These are phyloP conservation scores for Fusarium chlamydosporum DNA, from an alignment of 2,329 filamentous ascomycete genomes.

Conservation along the genomic window DNA sequence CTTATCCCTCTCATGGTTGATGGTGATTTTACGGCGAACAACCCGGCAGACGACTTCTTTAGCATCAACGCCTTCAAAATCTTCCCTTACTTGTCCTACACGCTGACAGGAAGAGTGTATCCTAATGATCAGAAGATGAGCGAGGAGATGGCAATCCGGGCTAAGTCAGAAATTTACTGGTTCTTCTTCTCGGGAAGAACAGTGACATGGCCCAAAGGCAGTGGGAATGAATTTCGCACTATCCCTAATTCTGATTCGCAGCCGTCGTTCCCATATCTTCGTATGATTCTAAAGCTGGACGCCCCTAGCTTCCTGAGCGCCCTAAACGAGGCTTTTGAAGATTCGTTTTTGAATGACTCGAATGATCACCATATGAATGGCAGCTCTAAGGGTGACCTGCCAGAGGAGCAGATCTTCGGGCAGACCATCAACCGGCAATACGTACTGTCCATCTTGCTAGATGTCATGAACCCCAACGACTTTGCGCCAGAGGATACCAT, in stretches of 20 bases:
- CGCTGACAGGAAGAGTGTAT: conserved; percentile 90
- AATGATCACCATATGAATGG: conserved; percentile 71
- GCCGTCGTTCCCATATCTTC: conserved; percentile 87
- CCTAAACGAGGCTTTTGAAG: conserved; percentile 97
- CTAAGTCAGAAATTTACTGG: conserved; percentile 91
- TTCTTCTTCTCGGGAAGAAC: conserved; percentile 91
- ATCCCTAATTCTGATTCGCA: conserved; percentile 69
- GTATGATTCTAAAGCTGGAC: conserved; percentile 88
- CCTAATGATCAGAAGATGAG: conserved; percentile 83
- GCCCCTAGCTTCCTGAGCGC: conserved; percentile 93
- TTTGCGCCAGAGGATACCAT: conserved; percentile 88
- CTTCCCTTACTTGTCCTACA: conserved; percentile 94
- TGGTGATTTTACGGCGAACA: conserved; percentile 66
- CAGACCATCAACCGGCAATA: conserved; percentile 90
- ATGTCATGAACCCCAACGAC: conserved; percentile 84
- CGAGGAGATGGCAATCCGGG: conserved; percentile 78
- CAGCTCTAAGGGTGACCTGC: conserved; percentile 62
- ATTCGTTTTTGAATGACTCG: conserved; percentile 89
- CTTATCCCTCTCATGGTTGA: conserved; percentile 71
- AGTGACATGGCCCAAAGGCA: conserved; percentile 79
- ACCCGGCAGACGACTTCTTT: conserved; percentile 72
- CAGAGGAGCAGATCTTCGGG: conserved; percentile 76
- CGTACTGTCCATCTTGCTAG: conserved; percentile 88
- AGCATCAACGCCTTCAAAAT: conserved; percentile 86
- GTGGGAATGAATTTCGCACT: conserved; percentile 72